Conservation (phyloP, 345 rosid species). For the Geranium brycei region DNA sequence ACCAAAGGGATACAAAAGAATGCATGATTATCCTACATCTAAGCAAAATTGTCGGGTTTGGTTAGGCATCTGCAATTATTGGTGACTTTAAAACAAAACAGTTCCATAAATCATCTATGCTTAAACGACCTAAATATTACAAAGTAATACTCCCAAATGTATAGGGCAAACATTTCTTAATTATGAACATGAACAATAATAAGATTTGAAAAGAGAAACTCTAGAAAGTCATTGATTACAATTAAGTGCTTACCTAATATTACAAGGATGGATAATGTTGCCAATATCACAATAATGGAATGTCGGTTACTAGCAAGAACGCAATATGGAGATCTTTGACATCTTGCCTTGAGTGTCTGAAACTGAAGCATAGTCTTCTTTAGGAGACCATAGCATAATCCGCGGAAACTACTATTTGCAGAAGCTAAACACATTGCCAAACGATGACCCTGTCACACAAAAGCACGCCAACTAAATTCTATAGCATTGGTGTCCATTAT, state of each 20-base stretch:
- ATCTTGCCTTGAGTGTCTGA: constrained; percentile 12
- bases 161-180: too few relatives aligned
- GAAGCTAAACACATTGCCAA: constrained; percentile 13
- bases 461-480: constrained; percentile 5
- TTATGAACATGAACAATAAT: background rate
- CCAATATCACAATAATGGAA: constrained; percentile 14
- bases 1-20: too few relatives aligned
- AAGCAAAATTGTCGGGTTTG: too few relatives aligned
- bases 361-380: constrained; percentile 12
- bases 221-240: background rate
- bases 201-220: background rate
- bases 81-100: too few relatives aligned
- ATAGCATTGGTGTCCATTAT: background rate
- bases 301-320: constrained; percentile 12
- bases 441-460: constrained; percentile 19
- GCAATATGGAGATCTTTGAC: constrained; percentile 6
- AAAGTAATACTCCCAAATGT: too few relatives aligned
- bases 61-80: too few relatives aligned
- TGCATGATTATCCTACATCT: too few relatives aligned
- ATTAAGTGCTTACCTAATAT: constrained; percentile 24
- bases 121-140: too few relatives aligned
- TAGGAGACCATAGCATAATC: constrained; percentile 15
- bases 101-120: too few relatives aligned
- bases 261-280: constrained; percentile 16
- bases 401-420: constrained; percentile 11